Evolutionary conservation across 331 rosid genomes (phyloP).

Genomic region (Cydonia oblonga): DNA sequence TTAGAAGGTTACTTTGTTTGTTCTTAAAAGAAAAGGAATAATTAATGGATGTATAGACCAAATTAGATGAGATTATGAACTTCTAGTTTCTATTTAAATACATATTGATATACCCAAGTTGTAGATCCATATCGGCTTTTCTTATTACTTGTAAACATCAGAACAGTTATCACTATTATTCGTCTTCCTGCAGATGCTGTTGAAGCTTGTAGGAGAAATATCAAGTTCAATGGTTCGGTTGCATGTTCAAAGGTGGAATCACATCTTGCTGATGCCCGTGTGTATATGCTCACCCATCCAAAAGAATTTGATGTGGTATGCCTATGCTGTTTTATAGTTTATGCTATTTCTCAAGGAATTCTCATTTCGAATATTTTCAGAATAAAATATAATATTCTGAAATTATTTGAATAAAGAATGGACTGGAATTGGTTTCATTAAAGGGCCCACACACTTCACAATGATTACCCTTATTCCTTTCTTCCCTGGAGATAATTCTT

Average conservation of each 20-base stretch:
- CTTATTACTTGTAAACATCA: constrained; percentile 10
- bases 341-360: background rate
- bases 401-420: background rate
- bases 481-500: background rate
- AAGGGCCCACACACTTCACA: background rate
- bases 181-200: constrained; percentile 54
- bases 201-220: constrained; percentile 91
- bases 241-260: constrained; percentile 89
- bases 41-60: background rate
- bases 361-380: background rate
- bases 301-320: constrained; percentile 92
- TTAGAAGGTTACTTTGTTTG: background rate
- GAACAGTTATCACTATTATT: constrained; percentile 5
- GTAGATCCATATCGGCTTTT: background rate
- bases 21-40: background rate
- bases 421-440: background rate
- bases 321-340: constrained; percentile 2
- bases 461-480: background rate
- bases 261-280: constrained; percentile 92
- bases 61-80: background rate
- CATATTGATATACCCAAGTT: background rate
- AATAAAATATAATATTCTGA: background rate
- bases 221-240: constrained; percentile 90
- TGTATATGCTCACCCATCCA: constrained; percentile 86
- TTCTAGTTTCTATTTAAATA: background rate